Base-by-base conservation (phyloP, 1,284 basidiomycete genomes). In the Pseudozyma hubeiensis region DNA sequence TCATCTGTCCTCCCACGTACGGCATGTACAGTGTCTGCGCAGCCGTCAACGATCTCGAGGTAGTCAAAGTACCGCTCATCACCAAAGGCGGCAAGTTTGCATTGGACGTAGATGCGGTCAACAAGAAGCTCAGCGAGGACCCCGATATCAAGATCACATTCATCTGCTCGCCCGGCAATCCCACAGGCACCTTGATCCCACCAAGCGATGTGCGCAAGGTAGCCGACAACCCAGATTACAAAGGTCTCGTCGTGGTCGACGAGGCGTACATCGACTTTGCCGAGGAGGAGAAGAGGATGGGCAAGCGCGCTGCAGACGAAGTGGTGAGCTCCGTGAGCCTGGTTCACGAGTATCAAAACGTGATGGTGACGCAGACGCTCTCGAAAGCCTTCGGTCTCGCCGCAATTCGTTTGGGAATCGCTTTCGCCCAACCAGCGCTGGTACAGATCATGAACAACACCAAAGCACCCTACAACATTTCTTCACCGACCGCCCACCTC, bases 391-490 rank as follows among this genome's bases (percentile, higher is more conserved):
- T 97, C 75, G 97, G 96, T 5, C 87, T 99, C 3, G 97, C 97
- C 5, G 94, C 91, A 7, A 97, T 99, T 79, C 89, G 95, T 48
- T 87, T 99, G 30, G 96, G 97, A 3, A 90, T 96, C 62, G 93
- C 94, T 0, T 87, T 97, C 66, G 93, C 93, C 3, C 91, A 95
- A 74, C 93, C 93, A 0, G 90, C 92, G 0, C 87, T 98, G 17
- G 91, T 97, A 50, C 95, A 96, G 83, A 89, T 98, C 76, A 89
- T 99, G 67, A 90, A 91, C 79, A 99, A 98, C 85, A 93, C 96
- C 54, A 99, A 99, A 85, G 97, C 96, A 0, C 96, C 96, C 0
- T 99, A 99, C 88, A 97, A 97, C 85, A 91, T 99, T 76, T 96
- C 94, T 13, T 89, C 91, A 0, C 94, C 94, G 0, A 93, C 94